A percentile compares a stretch with the other conserved stretches of the same genome.
These are phyloP conservation scores for Camelina neglecta DNA, from an alignment of 345 rosid genomes.

Conservation along the genomic window DNA sequence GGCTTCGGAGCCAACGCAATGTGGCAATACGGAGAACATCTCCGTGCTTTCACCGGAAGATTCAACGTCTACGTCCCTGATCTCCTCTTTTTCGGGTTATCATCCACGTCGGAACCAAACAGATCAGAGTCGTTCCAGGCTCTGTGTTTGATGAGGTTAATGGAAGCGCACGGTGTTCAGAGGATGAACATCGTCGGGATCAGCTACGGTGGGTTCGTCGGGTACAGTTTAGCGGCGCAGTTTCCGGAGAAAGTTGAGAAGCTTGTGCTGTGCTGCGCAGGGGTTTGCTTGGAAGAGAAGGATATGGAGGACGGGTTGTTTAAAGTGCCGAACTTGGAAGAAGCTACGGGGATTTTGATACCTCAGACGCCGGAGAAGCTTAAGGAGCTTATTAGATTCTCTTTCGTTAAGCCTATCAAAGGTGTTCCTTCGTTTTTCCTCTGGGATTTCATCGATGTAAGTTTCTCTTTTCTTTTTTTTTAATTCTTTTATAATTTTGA, in stretches of 20 bases:
- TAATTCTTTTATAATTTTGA: rapidly evolving
- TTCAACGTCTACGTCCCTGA: constrained; percentile 83
- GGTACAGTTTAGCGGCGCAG: constrained; percentile 67
- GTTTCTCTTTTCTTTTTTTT: neutral
- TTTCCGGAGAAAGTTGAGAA: constrained; percentile 62
- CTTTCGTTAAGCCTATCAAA: constrained; percentile 60
- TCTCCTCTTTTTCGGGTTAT: constrained; percentile 69
- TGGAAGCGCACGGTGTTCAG: constrained; percentile 58
- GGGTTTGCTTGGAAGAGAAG: constrained; percentile 79
- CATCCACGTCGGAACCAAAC: constrained; percentile 54
- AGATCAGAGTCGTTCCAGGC: constrained; percentile 74
- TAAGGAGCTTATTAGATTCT: constrained; percentile 61
- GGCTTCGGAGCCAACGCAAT: constrained; percentile 83
- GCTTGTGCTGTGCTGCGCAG: constrained; percentile 71
- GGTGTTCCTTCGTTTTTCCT: constrained; percentile 63
- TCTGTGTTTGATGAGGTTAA: constrained; percentile 53
- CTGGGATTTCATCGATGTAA: constrained; percentile 64
- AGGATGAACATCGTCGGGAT: constrained; percentile 67
- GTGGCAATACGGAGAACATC: constrained; percentile 76
- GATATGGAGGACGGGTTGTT: constrained; percentile 71
- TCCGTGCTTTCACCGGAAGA: constrained; percentile 56
- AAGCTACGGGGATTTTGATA: constrained; percentile 63
- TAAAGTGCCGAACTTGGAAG: constrained; percentile 61
- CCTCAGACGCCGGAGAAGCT: constrained; percentile 75
- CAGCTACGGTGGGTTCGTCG: constrained; percentile 86